A percentile compares a stretch with the other conserved stretches of the same genome.
Evolutionary conservation across 2,329 filamentous ascomycete genomes (phyloP).

Genomic region (Monascus ruber): DNA sequence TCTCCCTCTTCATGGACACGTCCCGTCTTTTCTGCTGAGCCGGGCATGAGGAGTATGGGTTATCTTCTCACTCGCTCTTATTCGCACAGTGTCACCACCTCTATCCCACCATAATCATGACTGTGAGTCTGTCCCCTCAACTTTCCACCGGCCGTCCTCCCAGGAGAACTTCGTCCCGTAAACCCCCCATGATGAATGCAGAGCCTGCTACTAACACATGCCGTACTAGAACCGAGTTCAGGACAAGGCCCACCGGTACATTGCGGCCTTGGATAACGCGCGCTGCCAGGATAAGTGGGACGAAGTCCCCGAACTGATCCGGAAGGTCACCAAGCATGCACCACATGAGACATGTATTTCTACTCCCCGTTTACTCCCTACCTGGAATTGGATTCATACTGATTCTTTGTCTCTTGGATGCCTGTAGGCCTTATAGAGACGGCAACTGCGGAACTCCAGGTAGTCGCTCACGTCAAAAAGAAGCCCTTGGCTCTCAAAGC

Average conservation of each 20-base stretch:
- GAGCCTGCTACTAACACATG: background rate
- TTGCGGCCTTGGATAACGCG: slow-evolving; percentile 70
- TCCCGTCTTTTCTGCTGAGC: slow-evolving; percentile 1
- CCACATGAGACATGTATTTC: slow-evolving; percentile 66
- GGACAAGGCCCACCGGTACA: slow-evolving; percentile 71
- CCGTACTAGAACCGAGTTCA: slow-evolving; percentile 38
- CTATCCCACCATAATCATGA: slow-evolving; percentile 8
- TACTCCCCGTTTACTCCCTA: slow-evolving; percentile 5
- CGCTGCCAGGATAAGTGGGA: slow-evolving; percentile 83
- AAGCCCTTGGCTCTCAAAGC: slow-evolving; percentile 18
- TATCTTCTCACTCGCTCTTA: slow-evolving; percentile 6
- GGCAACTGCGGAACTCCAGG: slow-evolving; percentile 56
- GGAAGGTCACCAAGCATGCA: slow-evolving; percentile 91
- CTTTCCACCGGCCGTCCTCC: too few species aligned
- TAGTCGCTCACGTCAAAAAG: slow-evolving; percentile 43
- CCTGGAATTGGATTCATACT: slow-evolving; percentile 7
- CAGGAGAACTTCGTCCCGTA: too few species aligned
- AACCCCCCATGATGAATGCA: too few species aligned
- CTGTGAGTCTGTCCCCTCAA: slow-evolving; percentile 7
- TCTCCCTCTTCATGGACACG: too few species aligned
- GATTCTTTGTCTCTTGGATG: slow-evolving; percentile 2
- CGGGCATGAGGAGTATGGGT: slow-evolving; percentile 9
- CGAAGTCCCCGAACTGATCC: slow-evolving; percentile 73
- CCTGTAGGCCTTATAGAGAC: slow-evolving; percentile 56
- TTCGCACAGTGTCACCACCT: slow-evolving; percentile 6